phyloP scores from a whole-genome alignment of 2,329 filamentous ascomycete genomes.

The Calonectria fujianensis region DNA sequence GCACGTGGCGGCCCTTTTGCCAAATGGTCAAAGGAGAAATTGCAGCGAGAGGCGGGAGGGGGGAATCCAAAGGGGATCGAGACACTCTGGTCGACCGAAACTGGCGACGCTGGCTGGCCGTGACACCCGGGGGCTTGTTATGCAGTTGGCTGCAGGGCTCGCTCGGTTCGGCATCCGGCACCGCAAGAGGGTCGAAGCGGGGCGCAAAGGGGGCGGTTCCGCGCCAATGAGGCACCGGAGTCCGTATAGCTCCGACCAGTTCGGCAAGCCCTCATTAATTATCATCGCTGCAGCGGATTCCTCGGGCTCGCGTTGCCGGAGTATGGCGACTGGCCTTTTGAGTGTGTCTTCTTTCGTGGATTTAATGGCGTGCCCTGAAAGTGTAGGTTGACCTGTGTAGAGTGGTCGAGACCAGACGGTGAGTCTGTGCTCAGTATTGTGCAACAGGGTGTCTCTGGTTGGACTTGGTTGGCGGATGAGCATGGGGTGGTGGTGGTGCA shows the following conservation, averaged over 20 bases:
- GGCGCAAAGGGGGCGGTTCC: conserved; percentile 12
- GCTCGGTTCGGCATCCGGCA: conserved; percentile 29
- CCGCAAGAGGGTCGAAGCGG: conserved; percentile 1
- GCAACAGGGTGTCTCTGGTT: not conserved
- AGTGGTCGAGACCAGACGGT: not conserved
- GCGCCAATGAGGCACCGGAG: not conserved
- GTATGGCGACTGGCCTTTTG: too few relatives aligned
- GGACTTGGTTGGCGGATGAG: not conserved
- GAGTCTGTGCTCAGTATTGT: not conserved
- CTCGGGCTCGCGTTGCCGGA: not conserved
- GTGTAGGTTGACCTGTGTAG: not conserved
- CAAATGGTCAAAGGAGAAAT: not conserved
- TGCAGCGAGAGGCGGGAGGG: not conserved
- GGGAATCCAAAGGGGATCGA: conserved; percentile 15
- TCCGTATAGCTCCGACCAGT: not conserved
- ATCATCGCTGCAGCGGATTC: not conserved
- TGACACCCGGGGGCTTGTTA: conserved; percentile 9
- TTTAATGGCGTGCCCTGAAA: not conserved
- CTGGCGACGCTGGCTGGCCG: conserved; percentile 39
- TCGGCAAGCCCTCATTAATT: conserved; percentile 1
- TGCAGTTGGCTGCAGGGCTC: conserved; percentile 6
- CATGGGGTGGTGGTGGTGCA: not conserved
- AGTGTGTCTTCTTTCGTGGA: not conserved
- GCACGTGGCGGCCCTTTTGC: not conserved
- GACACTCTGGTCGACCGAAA: not conserved